These are phyloP conservation scores for Pseudotulostoma volvatum DNA, from an alignment of 495 filamentous ascomycete genomes.

Conservation along the genomic window DNA sequence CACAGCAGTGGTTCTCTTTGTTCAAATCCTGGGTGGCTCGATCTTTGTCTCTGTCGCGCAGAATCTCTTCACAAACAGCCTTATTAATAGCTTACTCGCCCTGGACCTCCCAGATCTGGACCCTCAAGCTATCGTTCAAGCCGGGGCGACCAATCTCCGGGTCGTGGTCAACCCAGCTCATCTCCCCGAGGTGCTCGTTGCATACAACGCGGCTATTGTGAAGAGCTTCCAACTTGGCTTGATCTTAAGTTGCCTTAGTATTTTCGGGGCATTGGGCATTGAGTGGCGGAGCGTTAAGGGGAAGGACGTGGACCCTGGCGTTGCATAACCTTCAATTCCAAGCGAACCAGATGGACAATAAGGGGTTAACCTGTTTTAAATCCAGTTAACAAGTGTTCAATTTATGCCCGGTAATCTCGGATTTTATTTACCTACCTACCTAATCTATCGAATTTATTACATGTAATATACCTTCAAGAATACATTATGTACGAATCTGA, in stretches of 20 bases:
- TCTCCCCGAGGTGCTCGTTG: slow-evolving; percentile 29
- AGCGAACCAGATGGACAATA: no score
- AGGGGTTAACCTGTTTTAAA: no score
- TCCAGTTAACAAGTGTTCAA: no score
- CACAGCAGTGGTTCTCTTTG: slow-evolving; percentile 24
- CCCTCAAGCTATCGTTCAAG: slow-evolving; percentile 22
- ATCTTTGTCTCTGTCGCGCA: slow-evolving; percentile 59
- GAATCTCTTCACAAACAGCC: slow-evolving; percentile 58
- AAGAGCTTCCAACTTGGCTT: slow-evolving; percentile 36
- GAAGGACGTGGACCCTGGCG: no score
- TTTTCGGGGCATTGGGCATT: slow-evolving; percentile 36
- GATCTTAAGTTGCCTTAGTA: slow-evolving; percentile 34
- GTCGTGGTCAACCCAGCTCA: slow-evolving; percentile 22
- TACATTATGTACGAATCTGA: no score
- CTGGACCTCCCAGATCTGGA: slow-evolving; percentile 24
- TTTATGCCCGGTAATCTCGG: no score
- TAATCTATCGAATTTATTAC: no score
- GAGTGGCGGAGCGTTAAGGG: slow-evolving; percentile 50
- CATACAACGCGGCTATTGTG: slow-evolving; percentile 42
- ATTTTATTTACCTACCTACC: no score
- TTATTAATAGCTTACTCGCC: slow-evolving; percentile 38
- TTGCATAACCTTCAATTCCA: no score
- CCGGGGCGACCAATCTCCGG: slow-evolving; percentile 36
- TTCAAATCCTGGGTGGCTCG: slow-evolving; percentile 37
- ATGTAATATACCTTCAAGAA: no score